These are phyloP conservation scores for Phyllosticta citriasiana DNA, from an alignment of 2,329 filamentous ascomycete genomes.

Conservation along the genomic window DNA sequence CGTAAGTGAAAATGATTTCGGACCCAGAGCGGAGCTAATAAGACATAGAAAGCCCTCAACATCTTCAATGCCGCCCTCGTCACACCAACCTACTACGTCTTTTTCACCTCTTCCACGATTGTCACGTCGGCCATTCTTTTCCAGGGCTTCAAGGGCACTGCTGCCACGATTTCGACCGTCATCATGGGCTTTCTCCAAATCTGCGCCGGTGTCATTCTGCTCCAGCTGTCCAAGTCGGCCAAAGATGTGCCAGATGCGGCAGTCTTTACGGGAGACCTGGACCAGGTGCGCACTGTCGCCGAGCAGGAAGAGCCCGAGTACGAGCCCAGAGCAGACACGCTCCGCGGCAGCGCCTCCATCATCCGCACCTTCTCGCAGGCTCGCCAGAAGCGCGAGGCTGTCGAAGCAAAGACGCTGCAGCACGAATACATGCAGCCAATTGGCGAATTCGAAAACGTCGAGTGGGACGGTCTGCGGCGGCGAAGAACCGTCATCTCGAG, in stretches of 20 bases:
- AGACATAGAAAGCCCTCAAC: constrained; percentile 87
- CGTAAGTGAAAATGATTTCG: constrained; percentile 45
- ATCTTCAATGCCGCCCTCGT: constrained; percentile 94
- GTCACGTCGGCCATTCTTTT: constrained; percentile 89
- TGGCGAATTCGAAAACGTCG: constrained; percentile 67
- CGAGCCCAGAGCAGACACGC: constrained; percentile 92
- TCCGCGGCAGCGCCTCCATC: constrained; percentile 82
- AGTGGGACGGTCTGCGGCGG: constrained; percentile 85
- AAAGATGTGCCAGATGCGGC: constrained; percentile 94
- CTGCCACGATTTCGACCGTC: constrained; percentile 71
- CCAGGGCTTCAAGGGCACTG: constrained; percentile 82
- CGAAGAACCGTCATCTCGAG: constrained; percentile 50
- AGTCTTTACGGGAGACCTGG: constrained; percentile 83
- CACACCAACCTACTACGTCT: constrained; percentile 96
- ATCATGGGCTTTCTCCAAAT: constrained; percentile 91
- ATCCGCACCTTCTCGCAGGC: constrained; percentile 70
- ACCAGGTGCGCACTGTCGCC: constrained; percentile 90
- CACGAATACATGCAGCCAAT: constrained; percentile 75
- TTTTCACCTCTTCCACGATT: constrained; percentile 93
- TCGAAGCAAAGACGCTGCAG: constrained; percentile 67
- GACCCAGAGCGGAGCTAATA: constrained; percentile 21
- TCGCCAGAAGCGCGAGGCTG: constrained; percentile 66
- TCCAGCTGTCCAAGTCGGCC: constrained; percentile 95
- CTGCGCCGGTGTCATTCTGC: constrained; percentile 79
- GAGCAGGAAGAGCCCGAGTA: constrained; percentile 94